Base-by-base conservation (phyloP, 257 asterid genomes). In the Apocynum venetum region DNA sequence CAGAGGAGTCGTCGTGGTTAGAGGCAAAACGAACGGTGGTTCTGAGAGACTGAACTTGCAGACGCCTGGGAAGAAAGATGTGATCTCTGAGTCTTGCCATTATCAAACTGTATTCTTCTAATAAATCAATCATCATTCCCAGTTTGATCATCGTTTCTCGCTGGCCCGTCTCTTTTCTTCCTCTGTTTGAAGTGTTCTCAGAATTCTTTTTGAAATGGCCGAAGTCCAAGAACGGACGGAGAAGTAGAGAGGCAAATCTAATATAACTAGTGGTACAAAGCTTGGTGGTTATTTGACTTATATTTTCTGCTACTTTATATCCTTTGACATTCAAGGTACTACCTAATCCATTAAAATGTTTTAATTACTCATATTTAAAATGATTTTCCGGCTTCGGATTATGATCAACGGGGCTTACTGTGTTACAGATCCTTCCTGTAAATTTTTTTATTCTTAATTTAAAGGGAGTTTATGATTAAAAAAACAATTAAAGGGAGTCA, bases 81-180 rank as follows among this genome's bases (percentile, higher is more conserved):
- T 86, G 85, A 19, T 91, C 91, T 71, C 92, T 83, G 84, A 90
- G 73, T 79, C 89, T 89, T 0, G 85, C 91, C 84, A 93, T 87
- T 3, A 88, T 75, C 73, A 87, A 68, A 61, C 89, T 86, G 88
- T 88, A 93, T 73, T 91, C 95, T 80, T 88, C 92, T 85, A 93
- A 65, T 8, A 93, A 75, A 77, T 82, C 95, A 77, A 88, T 90
- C 92, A 93, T 88, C 76, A 79, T 89, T 73, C 97, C 94, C 0
- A 93, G 81, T 77, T 87, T 87, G 13, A 93, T 87, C 98, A 93
- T 93, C 81, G 65, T 55, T 55, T 55, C 0, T 71, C 61, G 51
- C 72, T 15, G 36, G 3, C n/a, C 53, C 36, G 55, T 52, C 13
- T 61, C n/a, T 55, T 13, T 70, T 3, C n/a, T 17, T 19, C 4